Conservation (phyloP, 805 yeast species). For the Wickerhamiella hasegawae region DNA sequence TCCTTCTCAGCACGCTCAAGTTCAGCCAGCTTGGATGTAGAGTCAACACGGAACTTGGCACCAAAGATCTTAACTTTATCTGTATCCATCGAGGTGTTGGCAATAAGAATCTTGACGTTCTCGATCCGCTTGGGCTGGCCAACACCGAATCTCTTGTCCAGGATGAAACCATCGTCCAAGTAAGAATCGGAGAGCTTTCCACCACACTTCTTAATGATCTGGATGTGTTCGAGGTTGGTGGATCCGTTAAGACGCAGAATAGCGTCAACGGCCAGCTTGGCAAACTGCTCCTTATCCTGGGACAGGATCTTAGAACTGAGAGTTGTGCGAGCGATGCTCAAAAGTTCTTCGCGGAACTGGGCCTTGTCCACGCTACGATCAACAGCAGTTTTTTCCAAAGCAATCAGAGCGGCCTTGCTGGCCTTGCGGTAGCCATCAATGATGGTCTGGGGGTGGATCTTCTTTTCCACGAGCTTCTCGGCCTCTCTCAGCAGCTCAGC, state of each 20-base stretch:
- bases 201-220: slow-evolving; percentile 83
- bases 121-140: slow-evolving; percentile 77
- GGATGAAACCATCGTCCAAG: slow-evolving; percentile 88
- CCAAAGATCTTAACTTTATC: slow-evolving; percentile 97
- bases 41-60: slow-evolving; percentile 91
- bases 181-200: slow-evolving; percentile 85
- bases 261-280: slow-evolving; percentile 88
- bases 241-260: slow-evolving; percentile 74
- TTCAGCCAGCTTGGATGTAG: slow-evolving; percentile 86
- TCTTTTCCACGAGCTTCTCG: slow-evolving; percentile 77
- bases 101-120: slow-evolving; percentile 76
- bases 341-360: slow-evolving; percentile 56
- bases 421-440: slow-evolving; percentile 93
- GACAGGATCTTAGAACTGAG: slow-evolving; percentile 82
- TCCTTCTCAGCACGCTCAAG: slow-evolving; percentile 86
- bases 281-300: slow-evolving; percentile 85
- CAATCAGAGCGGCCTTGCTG: slow-evolving; percentile 60
- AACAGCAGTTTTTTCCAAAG: slow-evolving; percentile 63
- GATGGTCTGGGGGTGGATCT: slow-evolving; percentile 95
- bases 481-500: slow-evolving; percentile 94
- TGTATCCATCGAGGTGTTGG: slow-evolving; percentile 87
- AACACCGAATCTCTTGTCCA: slow-evolving; percentile 84
- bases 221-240: slow-evolving; percentile 80
- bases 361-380: slow-evolving; percentile 47
- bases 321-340: slow-evolving; percentile 84